phyloP scores from a whole-genome alignment of 306 rosid species.

The Rosa lucieae region DNA sequence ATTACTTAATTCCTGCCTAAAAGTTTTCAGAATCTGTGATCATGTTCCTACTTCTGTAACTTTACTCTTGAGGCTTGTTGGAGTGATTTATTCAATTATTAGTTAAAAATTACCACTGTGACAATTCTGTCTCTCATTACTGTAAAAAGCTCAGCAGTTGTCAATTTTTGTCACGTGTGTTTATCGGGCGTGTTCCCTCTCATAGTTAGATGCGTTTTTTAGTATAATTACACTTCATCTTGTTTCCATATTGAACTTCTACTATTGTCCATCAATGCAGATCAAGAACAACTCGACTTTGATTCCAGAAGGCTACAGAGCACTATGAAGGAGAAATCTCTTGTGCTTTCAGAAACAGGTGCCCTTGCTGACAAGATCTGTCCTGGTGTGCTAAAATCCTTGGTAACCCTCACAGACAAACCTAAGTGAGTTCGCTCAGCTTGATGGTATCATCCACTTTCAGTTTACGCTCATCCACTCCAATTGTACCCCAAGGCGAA shows the following conservation, averaged over 20 bases:
- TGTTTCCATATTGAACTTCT: constrained; percentile 10
- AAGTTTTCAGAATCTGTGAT: not conserved
- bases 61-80: not conserved
- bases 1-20: not conserved
- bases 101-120: not conserved
- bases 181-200: not conserved
- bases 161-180: not conserved
- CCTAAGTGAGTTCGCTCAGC: constrained; percentile 38
- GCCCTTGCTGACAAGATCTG: constrained; percentile 69
- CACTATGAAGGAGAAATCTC: constrained; percentile 75
- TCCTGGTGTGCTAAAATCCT: constrained; percentile 70
- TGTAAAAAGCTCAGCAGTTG: not conserved
- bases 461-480: constrained; percentile 5
- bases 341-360: constrained; percentile 72
- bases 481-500: not conserved
- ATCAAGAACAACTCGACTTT: constrained; percentile 70
- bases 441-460: not conserved
- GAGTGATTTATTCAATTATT: not conserved
- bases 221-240: not conserved
- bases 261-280: constrained; percentile 38
- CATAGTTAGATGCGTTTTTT: not conserved
- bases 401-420: constrained; percentile 72
- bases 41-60: not conserved
- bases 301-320: constrained; percentile 75
- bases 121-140: not conserved